Conservation (phyloP, 1,284 basidiomycete species). For the Pisolithus thermaeus region DNA sequence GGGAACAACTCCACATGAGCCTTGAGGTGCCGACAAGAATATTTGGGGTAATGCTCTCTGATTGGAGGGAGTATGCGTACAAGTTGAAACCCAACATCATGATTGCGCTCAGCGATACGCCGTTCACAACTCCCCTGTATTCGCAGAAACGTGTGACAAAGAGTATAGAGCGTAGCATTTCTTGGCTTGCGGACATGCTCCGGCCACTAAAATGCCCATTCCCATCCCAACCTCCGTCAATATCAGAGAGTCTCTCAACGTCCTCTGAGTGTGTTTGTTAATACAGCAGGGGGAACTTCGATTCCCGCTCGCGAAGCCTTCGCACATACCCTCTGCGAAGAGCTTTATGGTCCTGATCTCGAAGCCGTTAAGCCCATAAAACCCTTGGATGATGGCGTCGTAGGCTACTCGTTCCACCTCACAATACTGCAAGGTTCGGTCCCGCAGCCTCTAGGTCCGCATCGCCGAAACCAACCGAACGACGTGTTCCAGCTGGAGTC, state of each 20-base stretch:
- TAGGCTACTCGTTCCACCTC: slow-evolving; percentile 67
- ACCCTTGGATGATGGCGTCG: slow-evolving; percentile 60
- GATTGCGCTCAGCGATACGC: slow-evolving; percentile 65
- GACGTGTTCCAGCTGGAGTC: slow-evolving; percentile 12
- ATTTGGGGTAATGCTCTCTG: slow-evolving; percentile 58
- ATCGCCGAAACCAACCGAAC: slow-evolving; percentile 12
- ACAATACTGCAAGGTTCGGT: slow-evolving; percentile 41
- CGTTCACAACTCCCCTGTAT: slow-evolving; percentile 54
- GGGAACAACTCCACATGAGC: slow-evolving; percentile 66
- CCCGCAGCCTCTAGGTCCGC: slow-evolving; percentile 12
- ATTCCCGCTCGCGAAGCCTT: slow-evolving; percentile 57
- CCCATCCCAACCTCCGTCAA: background rate
- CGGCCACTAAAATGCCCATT: slow-evolving; percentile 16
- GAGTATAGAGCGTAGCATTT: slow-evolving; percentile 58
- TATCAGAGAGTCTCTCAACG: slow-evolving; percentile 7
- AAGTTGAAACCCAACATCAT: slow-evolving; percentile 64
- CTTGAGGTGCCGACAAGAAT: slow-evolving; percentile 57
- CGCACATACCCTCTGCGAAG: slow-evolving; percentile 51
- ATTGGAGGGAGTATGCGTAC: slow-evolving; percentile 48
- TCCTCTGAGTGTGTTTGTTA: slow-evolving; percentile 50
- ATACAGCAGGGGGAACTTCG: slow-evolving; percentile 59
- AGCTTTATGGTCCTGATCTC: slow-evolving; percentile 50
- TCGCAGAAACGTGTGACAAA: slow-evolving; percentile 73
- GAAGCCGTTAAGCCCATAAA: slow-evolving; percentile 44
- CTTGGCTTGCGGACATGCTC: slow-evolving; percentile 58